Base-by-base conservation (phyloP, 306 rosid genomes). In the Trifolium subterraneum region DNA sequence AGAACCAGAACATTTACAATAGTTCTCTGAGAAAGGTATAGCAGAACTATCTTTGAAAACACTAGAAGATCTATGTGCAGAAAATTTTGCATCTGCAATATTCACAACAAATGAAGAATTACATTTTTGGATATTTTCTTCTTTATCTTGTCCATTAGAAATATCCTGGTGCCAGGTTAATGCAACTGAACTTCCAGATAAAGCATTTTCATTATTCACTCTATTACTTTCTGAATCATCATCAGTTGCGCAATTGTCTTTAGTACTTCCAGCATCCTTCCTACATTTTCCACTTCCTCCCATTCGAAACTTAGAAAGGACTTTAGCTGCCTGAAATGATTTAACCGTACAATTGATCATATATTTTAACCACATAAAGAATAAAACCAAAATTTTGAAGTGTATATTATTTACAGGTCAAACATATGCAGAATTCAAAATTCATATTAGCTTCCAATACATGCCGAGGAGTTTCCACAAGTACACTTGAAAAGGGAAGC, bases 241-340 rank as follows among this genome's bases (percentile, higher is more conserved):
- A 22, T 80, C 81, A 33, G 27, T 61, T 62, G 55, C 10, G 51
- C 70, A 73, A 76, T 42, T 82, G 55, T 73, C 68, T 73, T 64
- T 68, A 19, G 42, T 56, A 22, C 74, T 83, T 76, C 58, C 75
- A 54, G 73, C 35, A 41, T 74, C 84, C 75, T 74, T 84, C 38
- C 75, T 81, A 75, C 35, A 50, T 77, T 79, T 84, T 70, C 42
- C 75, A 72, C 41, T 72, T 75, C 83, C 87, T 79, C 74, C 68
- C 3, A 64, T 81, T 64, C 72, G 69, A 58, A 90, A 80, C 71
- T 86, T 88, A 45, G 89, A 84, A 18, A 84, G 73, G 76, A 88
- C 70, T 71, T 64, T 88, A n/a, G 86, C 82, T 1, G 93, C 93
- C 93, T 90, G 84, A 69, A 78, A 60, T 55, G 71, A 79, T 71